phyloP scores from a whole-genome alignment of 2,329 filamentous ascomycete species.

The Pseudocercospora cruenta region DNA sequence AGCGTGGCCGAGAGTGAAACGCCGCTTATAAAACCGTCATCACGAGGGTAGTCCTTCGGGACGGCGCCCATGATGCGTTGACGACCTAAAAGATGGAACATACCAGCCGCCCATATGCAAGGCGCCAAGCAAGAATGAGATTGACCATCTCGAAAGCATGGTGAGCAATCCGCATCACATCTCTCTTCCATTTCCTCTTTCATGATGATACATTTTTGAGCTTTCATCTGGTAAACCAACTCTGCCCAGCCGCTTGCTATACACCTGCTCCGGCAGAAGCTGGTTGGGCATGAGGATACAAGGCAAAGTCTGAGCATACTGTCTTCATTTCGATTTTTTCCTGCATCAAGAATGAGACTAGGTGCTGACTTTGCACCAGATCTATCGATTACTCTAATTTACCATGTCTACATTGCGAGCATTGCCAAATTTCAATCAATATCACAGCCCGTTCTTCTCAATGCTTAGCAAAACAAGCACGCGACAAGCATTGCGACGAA shows the following conservation, averaged over 20 bases:
- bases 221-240: conserved; percentile 55
- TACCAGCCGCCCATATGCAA: conserved; percentile 3
- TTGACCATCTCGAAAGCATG: neutral
- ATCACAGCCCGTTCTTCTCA: neutral
- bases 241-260: conserved; percentile 49
- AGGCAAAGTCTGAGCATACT: conserved; percentile 52
- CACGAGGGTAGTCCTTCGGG: conserved; percentile 64
- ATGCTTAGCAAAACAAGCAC: neutral
- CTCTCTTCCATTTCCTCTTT: neutral
- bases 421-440: neutral
- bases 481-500: neutral
- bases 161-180: neutral
- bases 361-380: neutral
- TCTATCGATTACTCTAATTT: neutral
- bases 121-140: neutral
- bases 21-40: conserved; percentile 82
- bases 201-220: conserved; percentile 35
- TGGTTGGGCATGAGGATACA: conserved; percentile 56
- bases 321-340: neutral
- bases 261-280: conserved; percentile 41
- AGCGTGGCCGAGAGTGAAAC: conserved; percentile 69
- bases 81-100: conserved; percentile 70
- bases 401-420: neutral
- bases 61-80: conserved; percentile 67
- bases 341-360: neutral